Evolutionary conservation across 1,284 basidiomycete genomes (phyloP).

Genomic region (Flammula alnicola): DNA sequence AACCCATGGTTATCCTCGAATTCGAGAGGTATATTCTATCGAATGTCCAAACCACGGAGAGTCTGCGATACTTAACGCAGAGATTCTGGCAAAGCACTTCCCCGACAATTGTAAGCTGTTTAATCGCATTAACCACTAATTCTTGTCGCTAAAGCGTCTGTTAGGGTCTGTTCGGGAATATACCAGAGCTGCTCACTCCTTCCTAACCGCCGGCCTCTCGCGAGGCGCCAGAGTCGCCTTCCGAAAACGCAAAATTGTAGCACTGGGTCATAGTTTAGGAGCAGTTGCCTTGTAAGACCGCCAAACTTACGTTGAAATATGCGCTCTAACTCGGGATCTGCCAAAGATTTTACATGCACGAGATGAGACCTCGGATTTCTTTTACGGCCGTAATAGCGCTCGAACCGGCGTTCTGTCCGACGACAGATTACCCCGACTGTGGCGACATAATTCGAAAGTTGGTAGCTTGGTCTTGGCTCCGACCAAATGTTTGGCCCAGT

Average conservation of each 20-base stretch:
- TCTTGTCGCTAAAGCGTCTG: not conserved
- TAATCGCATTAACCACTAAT: too few species aligned
- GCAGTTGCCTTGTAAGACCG: slow-evolving; percentile 4
- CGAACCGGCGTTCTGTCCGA: slow-evolving; percentile 4
- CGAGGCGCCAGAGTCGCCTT: slow-evolving; percentile 6
- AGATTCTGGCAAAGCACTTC: not conserved
- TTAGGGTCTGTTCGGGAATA: not conserved
- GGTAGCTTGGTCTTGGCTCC: slow-evolving; percentile 6
- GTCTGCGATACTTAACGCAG: slow-evolving; percentile 2
- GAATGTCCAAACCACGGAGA: slow-evolving; percentile 9
- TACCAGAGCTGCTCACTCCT: not conserved
- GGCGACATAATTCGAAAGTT: too few species aligned
- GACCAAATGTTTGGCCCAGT: slow-evolving; percentile 1
- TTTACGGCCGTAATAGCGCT: slow-evolving; percentile 1
- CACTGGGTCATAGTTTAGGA: slow-evolving; percentile 9
- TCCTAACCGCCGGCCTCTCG: not conserved
- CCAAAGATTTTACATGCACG: not conserved
- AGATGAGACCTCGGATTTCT: not conserved
- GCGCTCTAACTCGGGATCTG: not conserved
- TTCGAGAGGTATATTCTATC: slow-evolving; percentile 5
- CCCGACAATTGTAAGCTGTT: too few species aligned
- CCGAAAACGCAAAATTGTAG: slow-evolving; percentile 1
- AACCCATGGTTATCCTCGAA: too few species aligned
- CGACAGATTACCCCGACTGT: not conserved
- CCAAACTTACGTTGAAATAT: too few species aligned